phyloP scores from a whole-genome alignment of 2,329 filamentous ascomycete species.

The Fusarium secorum region DNA sequence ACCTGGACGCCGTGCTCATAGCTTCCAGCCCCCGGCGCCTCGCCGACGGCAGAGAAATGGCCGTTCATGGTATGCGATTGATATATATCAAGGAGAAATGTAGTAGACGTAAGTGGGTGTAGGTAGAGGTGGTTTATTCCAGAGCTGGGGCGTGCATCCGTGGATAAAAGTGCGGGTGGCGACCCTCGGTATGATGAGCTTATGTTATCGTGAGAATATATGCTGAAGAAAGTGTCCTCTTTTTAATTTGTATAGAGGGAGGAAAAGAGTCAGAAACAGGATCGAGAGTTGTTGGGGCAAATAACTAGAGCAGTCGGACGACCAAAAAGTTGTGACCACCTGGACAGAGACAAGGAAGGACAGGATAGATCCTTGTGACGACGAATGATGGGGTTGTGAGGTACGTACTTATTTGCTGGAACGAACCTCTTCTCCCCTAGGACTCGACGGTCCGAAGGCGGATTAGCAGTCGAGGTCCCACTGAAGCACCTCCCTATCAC shows the following conservation, averaged over 20 bases:
- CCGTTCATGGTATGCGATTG: conserved; percentile 69
- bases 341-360: conserved; percentile 30
- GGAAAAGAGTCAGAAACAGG: not conserved
- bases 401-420: conserved; percentile 22
- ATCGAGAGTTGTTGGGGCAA: conserved; percentile 34
- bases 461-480: conserved; percentile 8
- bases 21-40: conserved; percentile 67
- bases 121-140: conserved; percentile 16
- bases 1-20: conserved; percentile 97
- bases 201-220: conserved; percentile 10
- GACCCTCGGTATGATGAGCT: conserved; percentile 21
- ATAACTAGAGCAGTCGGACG: conserved; percentile 27
- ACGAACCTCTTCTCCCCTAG: not conserved
- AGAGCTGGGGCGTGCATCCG: conserved; percentile 33
- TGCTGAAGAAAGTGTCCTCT: not conserved
- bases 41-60: conserved; percentile 79
- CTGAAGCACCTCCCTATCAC: conserved; percentile 13
- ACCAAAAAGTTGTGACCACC: conserved; percentile 41
- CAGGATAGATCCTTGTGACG: conserved; percentile 34
- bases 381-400: conserved; percentile 17
- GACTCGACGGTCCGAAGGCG: not conserved
- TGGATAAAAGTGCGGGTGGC: conserved; percentile 19
- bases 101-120: not conserved
- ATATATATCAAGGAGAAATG: conserved; percentile 10
- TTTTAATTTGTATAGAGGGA: not conserved